Conservation (phyloP, 176 grass and related monocot genomes). For the Urochloa ruziziensis region DNA sequence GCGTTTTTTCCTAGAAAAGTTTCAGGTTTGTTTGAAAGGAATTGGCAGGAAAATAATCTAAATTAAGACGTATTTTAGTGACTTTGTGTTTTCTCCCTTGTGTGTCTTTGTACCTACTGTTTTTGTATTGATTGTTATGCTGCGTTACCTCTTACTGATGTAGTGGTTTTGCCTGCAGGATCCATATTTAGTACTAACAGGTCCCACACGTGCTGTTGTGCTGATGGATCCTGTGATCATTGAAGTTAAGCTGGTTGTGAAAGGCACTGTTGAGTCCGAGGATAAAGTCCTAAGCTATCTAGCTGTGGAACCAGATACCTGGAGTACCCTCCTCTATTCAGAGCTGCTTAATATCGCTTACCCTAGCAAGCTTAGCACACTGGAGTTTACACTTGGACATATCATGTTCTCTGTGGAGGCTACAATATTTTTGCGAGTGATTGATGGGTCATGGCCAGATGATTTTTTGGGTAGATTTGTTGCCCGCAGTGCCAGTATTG, state of each 20-base stretch:
- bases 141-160: not conserved
- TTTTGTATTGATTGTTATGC: no score
- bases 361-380: not conserved
- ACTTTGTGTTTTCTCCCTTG: no score
- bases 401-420: not conserved
- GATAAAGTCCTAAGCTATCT: not conserved
- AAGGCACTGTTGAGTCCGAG: not conserved
- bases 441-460: not conserved
- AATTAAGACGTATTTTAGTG: no score
- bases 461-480: not conserved
- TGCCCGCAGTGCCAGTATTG: not conserved
- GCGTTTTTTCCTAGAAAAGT: no score
- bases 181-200: not conserved
- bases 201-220: not conserved
- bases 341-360: not conserved
- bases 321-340: not conserved
- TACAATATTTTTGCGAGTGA: not conserved
- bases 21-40: no score
- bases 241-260: not conserved
- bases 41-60: no score
- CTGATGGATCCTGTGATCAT: not conserved
- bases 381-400: not conserved
- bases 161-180: not conserved
- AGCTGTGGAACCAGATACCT: not conserved
- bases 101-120: no score